Evolutionary conservation across 129 eudicot genomes (phyloP).

Genomic region (Flaveria bidentis): DNA sequence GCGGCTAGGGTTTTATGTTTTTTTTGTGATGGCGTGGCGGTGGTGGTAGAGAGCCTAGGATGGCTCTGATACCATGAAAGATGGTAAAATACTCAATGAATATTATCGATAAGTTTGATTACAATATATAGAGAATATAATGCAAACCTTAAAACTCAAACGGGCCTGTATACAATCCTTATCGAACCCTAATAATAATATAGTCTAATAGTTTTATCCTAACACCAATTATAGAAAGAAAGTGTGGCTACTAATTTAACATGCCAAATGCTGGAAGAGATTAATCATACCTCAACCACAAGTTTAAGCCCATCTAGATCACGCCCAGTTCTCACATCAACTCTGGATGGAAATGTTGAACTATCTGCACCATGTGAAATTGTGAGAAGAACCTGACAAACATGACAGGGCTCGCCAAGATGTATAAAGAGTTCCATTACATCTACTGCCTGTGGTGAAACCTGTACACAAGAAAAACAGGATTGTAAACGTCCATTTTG

Average conservation of each 20-base stretch:
- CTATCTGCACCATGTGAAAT: slow-evolving; percentile 92
- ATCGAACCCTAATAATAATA: too few relatives aligned
- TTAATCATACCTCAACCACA: slow-evolving; percentile 78
- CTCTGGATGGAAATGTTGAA: slow-evolving; percentile 90
- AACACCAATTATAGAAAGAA: background rate
- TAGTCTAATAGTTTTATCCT: too few relatives aligned
- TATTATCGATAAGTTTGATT: too few relatives aligned
- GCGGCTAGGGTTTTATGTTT: too few relatives aligned
- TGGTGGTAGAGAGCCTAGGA: too few relatives aligned
- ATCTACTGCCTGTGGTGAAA: slow-evolving; percentile 83
- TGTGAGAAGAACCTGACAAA: slow-evolving; percentile 91
- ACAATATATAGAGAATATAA: too few relatives aligned
- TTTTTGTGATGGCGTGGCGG: too few relatives aligned
- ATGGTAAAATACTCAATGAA: too few relatives aligned
- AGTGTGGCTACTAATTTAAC: slow-evolving; percentile 20
- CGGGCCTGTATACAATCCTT: too few relatives aligned
- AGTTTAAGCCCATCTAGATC: slow-evolving; percentile 89
- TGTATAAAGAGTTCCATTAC: slow-evolving; percentile 86
- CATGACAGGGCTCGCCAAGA: slow-evolving; percentile 97
- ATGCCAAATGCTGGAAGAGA: slow-evolving; percentile 26
- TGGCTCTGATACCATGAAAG: too few relatives aligned
- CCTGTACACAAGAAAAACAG: slow-evolving; percentile 42
- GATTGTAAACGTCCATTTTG: slow-evolving; percentile 13
- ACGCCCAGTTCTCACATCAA: slow-evolving; percentile 93
- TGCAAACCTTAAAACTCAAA: too few relatives aligned